Conservation (phyloP, 176 grass and related monocot species). For the Urochloa ruziziensis region DNA sequence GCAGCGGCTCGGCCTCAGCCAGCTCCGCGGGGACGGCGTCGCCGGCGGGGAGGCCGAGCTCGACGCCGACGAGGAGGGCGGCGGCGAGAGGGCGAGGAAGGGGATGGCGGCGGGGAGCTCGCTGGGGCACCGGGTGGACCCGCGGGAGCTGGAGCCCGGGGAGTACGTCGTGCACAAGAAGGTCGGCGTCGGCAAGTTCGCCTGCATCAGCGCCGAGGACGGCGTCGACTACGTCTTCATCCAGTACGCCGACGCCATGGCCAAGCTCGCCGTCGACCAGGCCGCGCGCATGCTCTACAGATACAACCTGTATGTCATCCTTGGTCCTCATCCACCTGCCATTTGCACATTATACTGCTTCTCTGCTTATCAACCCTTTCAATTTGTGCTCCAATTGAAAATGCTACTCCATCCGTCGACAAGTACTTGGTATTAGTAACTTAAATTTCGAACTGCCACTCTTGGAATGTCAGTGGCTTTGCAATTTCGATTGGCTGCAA, state of each 20-base stretch:
- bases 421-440: no score
- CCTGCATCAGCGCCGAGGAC: constrained; percentile 72
- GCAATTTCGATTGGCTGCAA: background rate
- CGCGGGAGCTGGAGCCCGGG: constrained; percentile 62
- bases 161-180: constrained; percentile 97
- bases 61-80: constrained; percentile 19
- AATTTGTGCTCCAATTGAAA: background rate
- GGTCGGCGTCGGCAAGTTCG: constrained; percentile 90
- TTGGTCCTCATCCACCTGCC: background rate
- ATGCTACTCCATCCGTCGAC: no score
- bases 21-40: constrained; percentile 31
- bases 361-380: background rate
- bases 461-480: background rate
- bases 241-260: constrained; percentile 89
- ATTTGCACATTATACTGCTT: background rate
- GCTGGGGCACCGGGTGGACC: constrained; percentile 83
- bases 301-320: constrained; percentile 77
- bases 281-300: constrained; percentile 81
- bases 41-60: background rate
- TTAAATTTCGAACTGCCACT: background rate
- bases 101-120: constrained; percentile 49
- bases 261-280: constrained; percentile 85
- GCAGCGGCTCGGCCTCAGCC: constrained; percentile 50
- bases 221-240: constrained; percentile 77
- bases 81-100: constrained; percentile 25